phyloP scores from a whole-genome alignment of 768 basidiomycete genomes.

The Phlegmacium glaucopus region DNA sequence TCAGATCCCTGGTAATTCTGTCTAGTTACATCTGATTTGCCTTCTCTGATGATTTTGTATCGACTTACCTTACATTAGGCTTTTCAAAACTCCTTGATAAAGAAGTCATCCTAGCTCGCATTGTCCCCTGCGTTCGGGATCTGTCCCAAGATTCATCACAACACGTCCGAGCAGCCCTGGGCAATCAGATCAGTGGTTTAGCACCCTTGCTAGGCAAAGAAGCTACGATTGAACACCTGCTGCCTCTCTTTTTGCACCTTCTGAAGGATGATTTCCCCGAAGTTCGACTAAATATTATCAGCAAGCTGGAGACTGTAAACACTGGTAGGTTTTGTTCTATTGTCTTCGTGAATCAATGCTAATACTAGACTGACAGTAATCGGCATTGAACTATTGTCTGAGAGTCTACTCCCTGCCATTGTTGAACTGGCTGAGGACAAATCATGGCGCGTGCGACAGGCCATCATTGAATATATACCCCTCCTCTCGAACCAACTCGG shows the following conservation, averaged over 20 bases:
- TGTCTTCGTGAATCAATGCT: slow-evolving; percentile 7
- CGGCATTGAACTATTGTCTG: slow-evolving; percentile 91
- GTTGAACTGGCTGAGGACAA: slow-evolving; percentile 99
- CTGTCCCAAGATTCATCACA: slow-evolving; percentile 92
- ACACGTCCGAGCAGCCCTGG: slow-evolving; percentile 95
- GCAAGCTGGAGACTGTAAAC: slow-evolving; percentile 96
- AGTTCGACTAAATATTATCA: slow-evolving; percentile 95
- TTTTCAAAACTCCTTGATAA: slow-evolving; percentile 93
- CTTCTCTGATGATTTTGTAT: slow-evolving; percentile 4
- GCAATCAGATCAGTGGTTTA: slow-evolving; percentile 93
- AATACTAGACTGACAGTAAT: slow-evolving; percentile 62
- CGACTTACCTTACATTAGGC: slow-evolving; percentile 44
- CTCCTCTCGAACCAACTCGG: slow-evolving; percentile 97
- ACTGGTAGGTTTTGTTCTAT: slow-evolving; percentile 52
- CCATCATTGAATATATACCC: slow-evolving; percentile 99
- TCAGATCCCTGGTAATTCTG: slow-evolving; percentile 84
- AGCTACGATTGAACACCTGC: slow-evolving; percentile 92
- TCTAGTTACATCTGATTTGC: slow-evolving; percentile 2
- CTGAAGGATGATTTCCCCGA: slow-evolving; percentile 99
- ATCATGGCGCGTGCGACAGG: slow-evolving; percentile 98
- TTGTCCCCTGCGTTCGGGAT: slow-evolving; percentile 94
- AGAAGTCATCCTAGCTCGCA: slow-evolving; percentile 88
- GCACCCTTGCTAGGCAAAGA: slow-evolving; percentile 93
- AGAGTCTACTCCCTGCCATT: slow-evolving; percentile 95
- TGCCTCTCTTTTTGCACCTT: slow-evolving; percentile 93